Conservation (phyloP, 805 yeast genomes). For the Candida arabinofermentans region DNA sequence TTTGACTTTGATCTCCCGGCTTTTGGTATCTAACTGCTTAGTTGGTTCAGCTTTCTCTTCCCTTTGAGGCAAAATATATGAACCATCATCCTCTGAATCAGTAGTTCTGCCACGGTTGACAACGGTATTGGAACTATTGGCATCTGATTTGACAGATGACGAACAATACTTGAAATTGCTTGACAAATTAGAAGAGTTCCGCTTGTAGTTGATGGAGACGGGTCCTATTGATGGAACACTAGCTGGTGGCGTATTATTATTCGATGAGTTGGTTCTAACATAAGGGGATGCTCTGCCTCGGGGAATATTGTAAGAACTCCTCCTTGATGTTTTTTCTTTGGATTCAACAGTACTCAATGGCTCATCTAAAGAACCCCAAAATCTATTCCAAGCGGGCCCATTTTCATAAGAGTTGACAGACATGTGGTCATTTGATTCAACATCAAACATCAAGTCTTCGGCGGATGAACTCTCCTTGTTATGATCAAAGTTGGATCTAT, state of each 20-base stretch:
- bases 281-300: constrained; percentile 7
- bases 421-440: constrained; percentile 9
- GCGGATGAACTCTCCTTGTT: constrained; percentile 21
- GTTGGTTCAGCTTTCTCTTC: too few relatives aligned
- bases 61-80: too few relatives aligned
- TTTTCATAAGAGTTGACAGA: constrained; percentile 15
- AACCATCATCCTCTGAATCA: too few relatives aligned
- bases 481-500: constrained; percentile 21
- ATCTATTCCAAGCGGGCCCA: constrained; percentile 32
- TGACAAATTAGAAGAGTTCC: neutral
- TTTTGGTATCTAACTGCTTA: too few relatives aligned
- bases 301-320: constrained; percentile 14
- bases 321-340: constrained; percentile 20
- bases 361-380: constrained; percentile 30
- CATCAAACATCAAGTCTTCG: constrained; percentile 33
- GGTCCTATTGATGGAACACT: constrained; percentile 21
- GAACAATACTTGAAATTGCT: neutral
- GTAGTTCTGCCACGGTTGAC: constrained; percentile 4
- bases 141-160: constrained; percentile 1
- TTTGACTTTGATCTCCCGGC: constrained; percentile 13
- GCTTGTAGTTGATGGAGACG: neutral
- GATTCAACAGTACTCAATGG: constrained; percentile 26
- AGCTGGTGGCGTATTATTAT: constrained; percentile 14
- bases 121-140: constrained; percentile 9
- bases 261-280: constrained; percentile 13